Base-by-base conservation (phyloP, 306 rosid genomes). In the Lablab purpureus region DNA sequence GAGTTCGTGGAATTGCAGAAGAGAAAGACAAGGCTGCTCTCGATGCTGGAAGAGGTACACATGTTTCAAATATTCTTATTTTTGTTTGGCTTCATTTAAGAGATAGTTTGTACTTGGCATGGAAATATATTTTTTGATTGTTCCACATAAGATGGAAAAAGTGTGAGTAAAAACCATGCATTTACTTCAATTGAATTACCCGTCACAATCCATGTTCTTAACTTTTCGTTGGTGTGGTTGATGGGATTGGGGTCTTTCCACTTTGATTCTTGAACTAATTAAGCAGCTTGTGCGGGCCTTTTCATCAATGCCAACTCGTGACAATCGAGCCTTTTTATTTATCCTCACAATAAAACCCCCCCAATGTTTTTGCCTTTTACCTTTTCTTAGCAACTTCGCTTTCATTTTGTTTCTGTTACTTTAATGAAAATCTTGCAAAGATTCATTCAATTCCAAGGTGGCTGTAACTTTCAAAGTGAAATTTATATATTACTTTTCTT, bases 21-120 rank as follows among this genome's bases (percentile, higher is more conserved):
- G 82, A 84, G 96, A 82, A 96, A 93, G 86, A 87, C 94, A 62
- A 91, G 85, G 82, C 92, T 96, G 36, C 93, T 93, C 43, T 82
- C 96, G 25, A 87, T 96, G 98, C 91, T 96, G 9, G 99, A 96
- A 85, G 97, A 96, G 96, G 99, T 96, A 89, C 47, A 30, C 52
- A 9, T 50, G 51, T 52, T 67, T 72, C 79, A 78, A 62, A 66
- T 58, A 72, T 65, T 62, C 67, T 28, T 66, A 21, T 41, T 66
- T 37, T 66, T 10, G 32, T 66, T 66, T 37, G 71, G 51, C 49
- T 77, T 77, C 45, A 52, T 77, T 77, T 34, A 72, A 55, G 65
- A 19, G 21, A 18, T 51, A 52, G 21, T 21, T 72, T 66, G 71
- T 66, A 66, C 71, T 66, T 66, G 51, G 71, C 11, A 10, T 11